A percentile compares a stretch with the other conserved stretches of the same genome.
Evolutionary conservation across 257 asterid genomes (phyloP).

Genomic region (Nicotiana otophora): DNA sequence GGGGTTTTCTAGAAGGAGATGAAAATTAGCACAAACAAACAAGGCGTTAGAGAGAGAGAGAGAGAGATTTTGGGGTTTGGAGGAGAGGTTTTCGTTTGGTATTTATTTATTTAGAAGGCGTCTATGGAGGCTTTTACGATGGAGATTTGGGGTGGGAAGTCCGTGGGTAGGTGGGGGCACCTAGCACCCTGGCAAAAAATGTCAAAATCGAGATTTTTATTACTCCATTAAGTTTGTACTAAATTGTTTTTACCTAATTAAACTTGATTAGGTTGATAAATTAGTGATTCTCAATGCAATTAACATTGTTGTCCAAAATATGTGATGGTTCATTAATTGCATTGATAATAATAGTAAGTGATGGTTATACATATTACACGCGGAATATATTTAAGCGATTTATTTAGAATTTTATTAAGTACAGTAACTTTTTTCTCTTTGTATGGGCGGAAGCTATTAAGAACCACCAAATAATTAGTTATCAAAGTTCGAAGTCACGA

Average conservation of each 20-base stretch:
- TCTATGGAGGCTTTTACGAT: neutral
- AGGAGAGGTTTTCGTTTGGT: neutral
- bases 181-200: neutral
- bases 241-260: neutral
- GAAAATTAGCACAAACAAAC: neutral
- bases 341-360: too few relatives aligned
- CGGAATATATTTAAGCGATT: too few relatives aligned
- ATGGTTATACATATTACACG: neutral
- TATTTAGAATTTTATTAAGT: too few relatives aligned
- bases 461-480: too few relatives aligned
- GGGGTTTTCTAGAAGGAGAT: constrained; percentile 2
- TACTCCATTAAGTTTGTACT: neutral
- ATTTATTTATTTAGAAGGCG: neutral
- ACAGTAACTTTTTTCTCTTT: too few relatives aligned
- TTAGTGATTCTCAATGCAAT: neutral
- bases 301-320: neutral
- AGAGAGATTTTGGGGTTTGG: neutral
- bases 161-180: neutral
- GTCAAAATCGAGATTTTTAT: neutral
- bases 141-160: constrained; percentile 8
- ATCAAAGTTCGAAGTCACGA: too few relatives aligned
- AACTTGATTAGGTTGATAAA: neutral
- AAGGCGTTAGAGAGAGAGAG: neutral
- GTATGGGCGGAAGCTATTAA: too few relatives aligned
- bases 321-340: neutral